Evolutionary conservation across 805 yeast species (phyloP), one percentile per base, ranked within the genome.

Genomic region (Metschnikowia rubicola): DNA sequence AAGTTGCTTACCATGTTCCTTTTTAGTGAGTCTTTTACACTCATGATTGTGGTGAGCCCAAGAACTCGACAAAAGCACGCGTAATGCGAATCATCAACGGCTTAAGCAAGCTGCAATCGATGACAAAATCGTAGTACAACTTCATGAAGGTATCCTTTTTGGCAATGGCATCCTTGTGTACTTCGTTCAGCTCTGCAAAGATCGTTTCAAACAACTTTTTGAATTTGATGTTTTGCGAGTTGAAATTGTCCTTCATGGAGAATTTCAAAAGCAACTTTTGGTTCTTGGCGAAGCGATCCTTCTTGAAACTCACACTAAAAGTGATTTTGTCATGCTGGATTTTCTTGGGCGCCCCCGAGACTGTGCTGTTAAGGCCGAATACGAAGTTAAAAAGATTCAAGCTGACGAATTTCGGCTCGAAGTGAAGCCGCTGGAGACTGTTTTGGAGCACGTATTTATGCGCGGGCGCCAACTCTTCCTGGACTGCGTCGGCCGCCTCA

Each of bases 71-170:
- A 43, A 68, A 68, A 37, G 66, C 59, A 26, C 64, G 59, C 5
- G 67, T 58, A 12, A 71, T 62, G 41, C 61, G 61, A 7, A 51
- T 46, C 67, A 71, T 62, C 35, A 69, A 57, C 26, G 63, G 61
- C 37, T 64, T 60, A 33, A 68, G 56, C 29, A 62, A 44, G 11
- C 47, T 43, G 10, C 61, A 46, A 34, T 62, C 61, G 28, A 68
- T 60, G 45, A 71, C 62, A 44, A 66, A 70, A 48, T 71, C 76
- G 43, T 67, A 69, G 51, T 69, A 68, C 48, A 71, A 64, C 48
- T 67, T 70, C n/a, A 67, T 43, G 29, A 67, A 52, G n/a, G 48
- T 39, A 12, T 37, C 40, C 11, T 41, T 50, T n/a, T 19, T 32
- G 10, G 39, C 31, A 9, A 26, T 17, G 4, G 47, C 43, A 8